Evolutionary conservation across 129 eudicot genomes (phyloP).

Genomic region (Lactuca sativa): DNA sequence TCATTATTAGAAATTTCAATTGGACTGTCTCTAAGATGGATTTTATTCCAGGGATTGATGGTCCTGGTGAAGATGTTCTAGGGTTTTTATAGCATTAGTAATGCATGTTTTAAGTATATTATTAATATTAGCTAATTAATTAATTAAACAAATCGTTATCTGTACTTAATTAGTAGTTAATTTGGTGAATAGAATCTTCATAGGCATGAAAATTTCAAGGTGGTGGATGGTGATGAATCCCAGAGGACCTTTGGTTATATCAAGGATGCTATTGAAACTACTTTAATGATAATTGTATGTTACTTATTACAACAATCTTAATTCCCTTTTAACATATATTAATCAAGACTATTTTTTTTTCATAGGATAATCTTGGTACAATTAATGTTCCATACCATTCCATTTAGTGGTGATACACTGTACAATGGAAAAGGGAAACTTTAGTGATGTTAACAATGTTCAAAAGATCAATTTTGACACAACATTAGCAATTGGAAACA

Average conservation of each 20-base stretch:
- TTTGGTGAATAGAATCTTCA: slow-evolving; percentile 62
- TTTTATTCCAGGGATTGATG: slow-evolving; percentile 97
- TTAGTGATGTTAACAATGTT: too few relatives aligned
- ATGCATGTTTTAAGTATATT: slow-evolving; percentile 37
- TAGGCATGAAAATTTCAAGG: slow-evolving; percentile 90
- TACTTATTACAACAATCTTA: not conserved
- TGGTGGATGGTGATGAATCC: slow-evolving; percentile 94
- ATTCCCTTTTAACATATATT: not conserved
- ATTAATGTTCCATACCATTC: slow-evolving; percentile 58
- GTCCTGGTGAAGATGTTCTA: slow-evolving; percentile 96
- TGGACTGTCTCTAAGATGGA: slow-evolving; percentile 99
- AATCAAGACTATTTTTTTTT: slow-evolving; percentile 1
- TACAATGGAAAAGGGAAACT: too few relatives aligned
- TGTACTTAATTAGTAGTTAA: not conserved
- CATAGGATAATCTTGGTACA: slow-evolving; percentile 86
- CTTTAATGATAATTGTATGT: slow-evolving; percentile 86
- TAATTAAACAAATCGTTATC: not conserved
- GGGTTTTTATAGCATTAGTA: slow-evolving; percentile 93
- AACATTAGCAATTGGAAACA: too few relatives aligned
- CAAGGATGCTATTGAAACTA: slow-evolving; percentile 99
- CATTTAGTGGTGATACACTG: too few relatives aligned
- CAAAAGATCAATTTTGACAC: too few relatives aligned
- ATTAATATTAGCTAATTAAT: not conserved
- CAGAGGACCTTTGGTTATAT: slow-evolving; percentile 92
- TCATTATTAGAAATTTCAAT: slow-evolving; percentile 93